A percentile compares a stretch with the other conserved stretches of the same genome.
Evolutionary conservation across 2,329 filamentous ascomycete genomes (phyloP).

Genomic region (Beauveria rudraprayagi): DNA sequence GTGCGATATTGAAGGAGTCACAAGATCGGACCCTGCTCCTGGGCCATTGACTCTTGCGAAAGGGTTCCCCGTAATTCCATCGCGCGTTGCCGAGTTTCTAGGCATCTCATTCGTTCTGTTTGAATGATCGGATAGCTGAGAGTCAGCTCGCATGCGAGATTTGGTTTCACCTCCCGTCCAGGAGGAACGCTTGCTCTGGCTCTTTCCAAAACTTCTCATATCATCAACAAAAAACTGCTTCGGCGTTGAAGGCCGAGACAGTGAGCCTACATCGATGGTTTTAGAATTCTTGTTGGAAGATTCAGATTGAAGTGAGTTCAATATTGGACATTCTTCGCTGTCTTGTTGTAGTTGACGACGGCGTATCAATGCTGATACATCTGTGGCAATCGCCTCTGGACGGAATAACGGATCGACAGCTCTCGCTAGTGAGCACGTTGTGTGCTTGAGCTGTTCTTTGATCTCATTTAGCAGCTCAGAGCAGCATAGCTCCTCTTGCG

Average conservation of each 20-base stretch:
- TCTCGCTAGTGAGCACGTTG: constrained; percentile 6
- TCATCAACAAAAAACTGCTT: not conserved
- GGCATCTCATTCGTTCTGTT: not conserved
- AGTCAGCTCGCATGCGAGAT: constrained; percentile 3
- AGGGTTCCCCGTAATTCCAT: constrained; percentile 47
- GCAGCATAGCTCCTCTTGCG: constrained; percentile 2
- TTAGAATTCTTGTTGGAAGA: not conserved
- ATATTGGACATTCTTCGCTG: not conserved
- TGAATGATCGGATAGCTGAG: constrained; percentile 17
- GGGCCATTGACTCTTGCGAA: constrained; percentile 40
- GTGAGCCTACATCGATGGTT: not conserved
- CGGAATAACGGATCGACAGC: not conserved
- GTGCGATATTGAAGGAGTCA: constrained; percentile 20
- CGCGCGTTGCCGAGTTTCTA: constrained; percentile 26
- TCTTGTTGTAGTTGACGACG: not conserved
- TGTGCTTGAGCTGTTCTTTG: not conserved
- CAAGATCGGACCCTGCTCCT: constrained; percentile 21
- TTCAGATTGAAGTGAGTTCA: not conserved
- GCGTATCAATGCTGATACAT: not conserved
- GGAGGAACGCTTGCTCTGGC: not conserved
- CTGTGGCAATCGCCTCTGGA: constrained; percentile 6
- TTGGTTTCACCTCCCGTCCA: not conserved
- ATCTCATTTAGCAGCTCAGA: not conserved
- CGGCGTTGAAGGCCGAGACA: not conserved
- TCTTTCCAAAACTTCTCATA: not conserved